Percentiles rank a stretch among this genome's conserved stretches.
Conservation (phyloP, 1,284 basidiomycete species). For the Boletus smithii region DNA sequence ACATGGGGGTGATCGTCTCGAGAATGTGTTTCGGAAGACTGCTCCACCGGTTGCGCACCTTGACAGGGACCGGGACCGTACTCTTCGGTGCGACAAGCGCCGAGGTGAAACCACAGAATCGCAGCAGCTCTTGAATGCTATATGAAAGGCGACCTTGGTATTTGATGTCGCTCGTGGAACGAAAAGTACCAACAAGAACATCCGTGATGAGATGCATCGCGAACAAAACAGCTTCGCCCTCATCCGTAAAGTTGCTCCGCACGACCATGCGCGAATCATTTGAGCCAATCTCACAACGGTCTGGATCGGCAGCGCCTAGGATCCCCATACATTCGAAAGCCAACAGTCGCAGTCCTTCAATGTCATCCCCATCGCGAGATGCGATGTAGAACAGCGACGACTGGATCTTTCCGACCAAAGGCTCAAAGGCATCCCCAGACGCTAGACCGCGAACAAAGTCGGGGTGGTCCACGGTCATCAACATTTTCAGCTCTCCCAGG, state of each 20-base stretch:
- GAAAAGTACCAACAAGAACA: slow-evolving; percentile 88
- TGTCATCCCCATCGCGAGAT: slow-evolving; percentile 75
- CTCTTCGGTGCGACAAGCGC: slow-evolving; percentile 54
- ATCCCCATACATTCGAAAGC: slow-evolving; percentile 91
- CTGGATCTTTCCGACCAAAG: slow-evolving; percentile 69
- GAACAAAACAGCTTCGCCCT: slow-evolving; percentile 77
- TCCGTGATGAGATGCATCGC: slow-evolving; percentile 85
- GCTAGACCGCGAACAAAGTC: slow-evolving; percentile 60
- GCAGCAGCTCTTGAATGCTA: slow-evolving; percentile 90
- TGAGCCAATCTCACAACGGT: slow-evolving; percentile 74
- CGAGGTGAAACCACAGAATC: slow-evolving; percentile 83
- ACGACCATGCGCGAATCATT: slow-evolving; percentile 71
- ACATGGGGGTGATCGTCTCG: slow-evolving; percentile 86
- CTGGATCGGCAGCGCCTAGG: slow-evolving; percentile 95
- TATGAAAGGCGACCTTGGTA: slow-evolving; percentile 91
- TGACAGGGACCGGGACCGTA: slow-evolving; percentile 55
- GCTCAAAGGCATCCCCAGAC: slow-evolving; percentile 85
- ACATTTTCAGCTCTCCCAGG: slow-evolving; percentile 71
- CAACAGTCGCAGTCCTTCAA: slow-evolving; percentile 62
- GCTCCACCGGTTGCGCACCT: slow-evolving; percentile 74
- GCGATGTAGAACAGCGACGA: slow-evolving; percentile 69
- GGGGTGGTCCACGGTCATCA: slow-evolving; percentile 55
- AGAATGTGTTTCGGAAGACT: slow-evolving; percentile 79
- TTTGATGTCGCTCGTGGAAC: slow-evolving; percentile 89
- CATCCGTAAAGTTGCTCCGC: slow-evolving; percentile 79